These are phyloP conservation scores for Gnomoniopsis smithogilvyi DNA, from an alignment of 2,329 filamentous ascomycete species.

Conservation along the genomic window DNA sequence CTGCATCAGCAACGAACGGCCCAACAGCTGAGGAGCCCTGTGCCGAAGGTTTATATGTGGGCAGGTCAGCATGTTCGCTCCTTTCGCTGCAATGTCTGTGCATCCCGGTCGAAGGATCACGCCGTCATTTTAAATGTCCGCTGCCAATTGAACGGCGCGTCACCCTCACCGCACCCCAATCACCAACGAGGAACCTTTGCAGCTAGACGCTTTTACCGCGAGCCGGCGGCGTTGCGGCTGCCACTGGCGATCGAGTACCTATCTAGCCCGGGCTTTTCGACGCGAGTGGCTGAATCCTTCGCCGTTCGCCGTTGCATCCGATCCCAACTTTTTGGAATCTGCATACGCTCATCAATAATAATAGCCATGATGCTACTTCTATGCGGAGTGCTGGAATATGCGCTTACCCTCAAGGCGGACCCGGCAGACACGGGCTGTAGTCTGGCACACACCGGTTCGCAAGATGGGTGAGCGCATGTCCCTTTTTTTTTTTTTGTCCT, in stretches of 20 bases:
- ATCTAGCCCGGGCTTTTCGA: neutral
- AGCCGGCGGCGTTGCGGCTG: neutral
- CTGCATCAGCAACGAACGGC: neutral
- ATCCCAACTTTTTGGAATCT: neutral
- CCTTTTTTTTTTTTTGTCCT: neutral
- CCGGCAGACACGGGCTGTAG: neutral
- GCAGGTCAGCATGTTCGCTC: neutral
- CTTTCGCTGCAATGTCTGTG: neutral
- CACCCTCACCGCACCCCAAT: slow-evolving; percentile 2
- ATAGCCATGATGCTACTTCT: neutral
- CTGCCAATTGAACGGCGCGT: slow-evolving; percentile 9
- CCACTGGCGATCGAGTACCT: neutral
- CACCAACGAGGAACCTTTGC: neutral
- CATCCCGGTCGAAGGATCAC: slow-evolving; percentile 15
- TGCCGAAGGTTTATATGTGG: neutral
- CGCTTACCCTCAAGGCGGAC: neutral
- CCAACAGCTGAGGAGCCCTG: neutral
- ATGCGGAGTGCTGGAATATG: neutral
- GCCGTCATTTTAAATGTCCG: slow-evolving; percentile 4
- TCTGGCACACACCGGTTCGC: neutral
- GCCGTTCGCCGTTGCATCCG: neutral
- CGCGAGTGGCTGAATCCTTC: neutral
- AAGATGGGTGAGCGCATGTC: neutral
- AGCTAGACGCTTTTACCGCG: slow-evolving; percentile 12
- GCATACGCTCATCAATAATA: neutral